phyloP scores from a whole-genome alignment of 1,284 basidiomycete species.

The Apiotrichum domesticum region DNA sequence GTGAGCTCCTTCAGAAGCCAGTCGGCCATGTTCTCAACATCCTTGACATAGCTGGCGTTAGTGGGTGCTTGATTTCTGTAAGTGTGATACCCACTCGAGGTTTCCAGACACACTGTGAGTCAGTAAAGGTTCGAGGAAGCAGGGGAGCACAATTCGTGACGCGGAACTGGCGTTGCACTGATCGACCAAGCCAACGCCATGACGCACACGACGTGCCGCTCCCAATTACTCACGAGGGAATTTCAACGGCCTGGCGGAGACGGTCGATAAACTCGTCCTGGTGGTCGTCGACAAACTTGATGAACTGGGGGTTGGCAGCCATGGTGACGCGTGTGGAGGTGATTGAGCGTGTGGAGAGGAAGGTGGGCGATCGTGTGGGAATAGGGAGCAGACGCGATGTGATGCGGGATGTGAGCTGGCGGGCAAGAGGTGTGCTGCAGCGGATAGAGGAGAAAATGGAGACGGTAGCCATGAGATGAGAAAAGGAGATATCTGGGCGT shows the following conservation, averaged over 20 bases:
- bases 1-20: slow-evolving; percentile 71
- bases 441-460: no score
- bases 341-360: background rate
- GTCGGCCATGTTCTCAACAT: slow-evolving; percentile 75
- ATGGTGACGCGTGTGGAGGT: slow-evolving; percentile 18
- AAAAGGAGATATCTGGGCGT: no score
- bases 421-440: no score
- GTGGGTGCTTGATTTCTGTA: background rate
- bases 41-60: slow-evolving; percentile 57
- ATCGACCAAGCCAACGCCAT: no score
- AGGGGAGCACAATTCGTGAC: no score
- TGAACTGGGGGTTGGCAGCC: slow-evolving; percentile 52
- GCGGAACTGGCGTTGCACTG: no score
- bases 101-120: slow-evolving; percentile 46
- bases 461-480: no score
- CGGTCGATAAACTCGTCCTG: slow-evolving; percentile 68
- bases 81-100: slow-evolving; percentile 28
- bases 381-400: no score
- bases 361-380: background rate
- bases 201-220: no score
- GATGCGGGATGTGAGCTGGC: no score
- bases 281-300: slow-evolving; percentile 64
- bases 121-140: no score
- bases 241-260: slow-evolving; percentile 75
- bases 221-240: slow-evolving; percentile 62